Evolutionary conservation across 768 basidiomycete species (phyloP).

Genomic region (Tulasnella sp.): DNA sequence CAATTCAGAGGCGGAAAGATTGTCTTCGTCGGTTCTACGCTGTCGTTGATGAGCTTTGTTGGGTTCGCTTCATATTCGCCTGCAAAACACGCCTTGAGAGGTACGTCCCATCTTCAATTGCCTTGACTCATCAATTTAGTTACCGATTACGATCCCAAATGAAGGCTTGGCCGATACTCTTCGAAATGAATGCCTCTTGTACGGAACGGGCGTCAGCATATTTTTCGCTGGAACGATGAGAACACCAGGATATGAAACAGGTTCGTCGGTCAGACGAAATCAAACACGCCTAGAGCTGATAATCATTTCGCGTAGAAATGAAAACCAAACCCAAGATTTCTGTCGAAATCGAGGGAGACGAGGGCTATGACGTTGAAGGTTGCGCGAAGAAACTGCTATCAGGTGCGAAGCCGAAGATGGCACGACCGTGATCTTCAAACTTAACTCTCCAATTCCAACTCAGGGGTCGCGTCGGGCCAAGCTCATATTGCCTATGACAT

Average conservation of each 20-base stretch:
- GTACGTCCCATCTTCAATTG: slow-evolving; percentile 30
- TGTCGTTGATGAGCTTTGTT: slow-evolving; percentile 63
- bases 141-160: not conserved
- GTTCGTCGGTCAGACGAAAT: slow-evolving; percentile 31
- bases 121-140: not conserved
- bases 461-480: slow-evolving; percentile 57
- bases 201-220: slow-evolving; percentile 66
- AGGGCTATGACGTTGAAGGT: slow-evolving; percentile 44
- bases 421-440: not conserved
- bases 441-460: not conserved
- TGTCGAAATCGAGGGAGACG: slow-evolving; percentile 62
- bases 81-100: slow-evolving; percentile 75
- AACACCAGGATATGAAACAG: slow-evolving; percentile 62
- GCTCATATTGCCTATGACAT: slow-evolving; percentile 68
- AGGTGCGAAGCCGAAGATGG: not conserved
- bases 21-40: slow-evolving; percentile 46
- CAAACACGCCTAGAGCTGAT: not conserved
- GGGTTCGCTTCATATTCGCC: slow-evolving; percentile 76
- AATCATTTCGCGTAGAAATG: not conserved
- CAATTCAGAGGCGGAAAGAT: slow-evolving; percentile 54
- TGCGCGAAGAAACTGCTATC: slow-evolving; percentile 44
- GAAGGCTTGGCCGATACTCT: slow-evolving; percentile 75
- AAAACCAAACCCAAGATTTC: slow-evolving; percentile 65
- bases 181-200: slow-evolving; percentile 65
- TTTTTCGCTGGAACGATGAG: slow-evolving; percentile 77